Evolutionary conservation across 148 eudicot genomes (phyloP), one percentile per base, ranked within the genome.

Genomic region (Euryodendron excelsum): DNA sequence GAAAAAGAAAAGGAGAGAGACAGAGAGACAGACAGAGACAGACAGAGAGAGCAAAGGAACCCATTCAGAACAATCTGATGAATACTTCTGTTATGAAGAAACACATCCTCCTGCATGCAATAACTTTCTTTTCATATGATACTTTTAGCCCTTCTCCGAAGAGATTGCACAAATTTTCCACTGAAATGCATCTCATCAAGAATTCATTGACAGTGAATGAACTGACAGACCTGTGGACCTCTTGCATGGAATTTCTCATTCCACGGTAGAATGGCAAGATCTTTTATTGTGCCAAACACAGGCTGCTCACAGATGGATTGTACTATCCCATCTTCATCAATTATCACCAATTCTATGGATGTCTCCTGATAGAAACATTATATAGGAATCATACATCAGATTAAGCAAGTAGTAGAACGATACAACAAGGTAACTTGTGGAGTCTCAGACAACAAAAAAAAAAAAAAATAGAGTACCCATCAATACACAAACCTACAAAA

Each of bases 261-360:
- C 94, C 97, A 90, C 21, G 93, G 92, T 72, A 96, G 85, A 53
- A 93, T 73, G 52, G 92, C 92, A 56, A 95, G 72, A 85, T 95
- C 96, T 80, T 91, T 95, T 76, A 95, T 91, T 10, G 90, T 88
- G 76, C 99, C 99, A 82, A 95, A 95, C 53, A 95, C 91, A 10
- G 97, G 85, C 84, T 95, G 99, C 90, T 95, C 99, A 72, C 96
- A 90, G 44, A 95, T 83, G 82, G 96, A 93, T 76, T 95, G 97
- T 71, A 87, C 85, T 67, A 87, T 82, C 33, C 99, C 99, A 78
- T 93, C 93, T 21, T 90, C 93, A 74, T 92, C 93, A 20, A 95
- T 83, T 73, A 86, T 75, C 45, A 91, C 99, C 91, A 95, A 81
- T 85, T 95, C 99, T 80, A 95, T 85, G 14, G 94, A 89, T 44